These are phyloP conservation scores for Apium graveolens DNA, from an alignment of 129 eudicot genomes.

Conservation along the genomic window DNA sequence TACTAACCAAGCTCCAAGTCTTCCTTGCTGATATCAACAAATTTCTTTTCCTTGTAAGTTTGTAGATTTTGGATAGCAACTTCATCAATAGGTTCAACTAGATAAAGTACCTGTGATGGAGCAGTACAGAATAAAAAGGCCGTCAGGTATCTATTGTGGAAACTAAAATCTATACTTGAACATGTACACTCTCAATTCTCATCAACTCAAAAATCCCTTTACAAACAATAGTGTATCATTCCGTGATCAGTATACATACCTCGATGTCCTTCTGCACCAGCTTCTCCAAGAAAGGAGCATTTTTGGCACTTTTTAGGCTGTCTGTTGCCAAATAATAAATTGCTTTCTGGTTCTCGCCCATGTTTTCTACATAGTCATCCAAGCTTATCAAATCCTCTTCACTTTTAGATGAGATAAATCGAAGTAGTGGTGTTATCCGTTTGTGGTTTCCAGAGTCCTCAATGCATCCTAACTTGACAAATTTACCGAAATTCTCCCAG, in stretches of 20 bases:
- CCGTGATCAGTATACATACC: conserved; percentile 31
- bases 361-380: conserved; percentile 79
- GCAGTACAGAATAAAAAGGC: no score
- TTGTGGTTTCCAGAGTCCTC: conserved; percentile 92
- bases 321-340: conserved; percentile 91
- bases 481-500: conserved; percentile 95
- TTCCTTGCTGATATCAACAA: conserved; percentile 98
- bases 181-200: not conserved
- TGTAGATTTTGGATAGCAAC: conserved; percentile 90
- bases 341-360: conserved; percentile 84
- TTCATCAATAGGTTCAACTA: conserved; percentile 94
- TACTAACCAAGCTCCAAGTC: conserved; percentile 94
- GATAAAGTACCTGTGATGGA: conserved; percentile 62
- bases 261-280: conserved; percentile 79
- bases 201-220: not conserved
- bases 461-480: conserved; percentile 81
- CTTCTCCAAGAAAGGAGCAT: conserved; percentile 94
- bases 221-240: not conserved
- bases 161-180: not conserved
- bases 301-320: conserved; percentile 90
- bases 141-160: not conserved
- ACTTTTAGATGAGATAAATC: conserved; percentile 72
- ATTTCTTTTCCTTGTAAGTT: conserved; percentile 87
- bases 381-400: conserved; percentile 80
- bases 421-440: conserved; percentile 65